Evolutionary conservation across 306 rosid species (phyloP).

Genomic region (Amphicarpaea edgeworthii): DNA sequence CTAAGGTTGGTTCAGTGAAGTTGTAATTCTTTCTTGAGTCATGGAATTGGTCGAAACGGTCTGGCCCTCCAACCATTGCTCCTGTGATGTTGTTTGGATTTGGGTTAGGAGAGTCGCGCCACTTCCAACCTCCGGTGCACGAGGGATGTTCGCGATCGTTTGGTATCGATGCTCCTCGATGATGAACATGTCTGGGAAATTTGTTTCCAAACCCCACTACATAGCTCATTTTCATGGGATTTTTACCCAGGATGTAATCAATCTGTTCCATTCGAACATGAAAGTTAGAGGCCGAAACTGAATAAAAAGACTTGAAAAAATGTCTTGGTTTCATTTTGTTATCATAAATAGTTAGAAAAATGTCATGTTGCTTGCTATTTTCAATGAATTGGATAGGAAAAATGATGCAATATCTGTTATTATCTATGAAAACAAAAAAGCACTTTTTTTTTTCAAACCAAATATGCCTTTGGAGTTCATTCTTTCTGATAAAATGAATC

Average conservation of each 20-base stretch:
- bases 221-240: conserved; percentile 76
- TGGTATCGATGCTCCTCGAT: conserved; percentile 68
- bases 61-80: conserved; percentile 83
- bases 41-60: conserved; percentile 55
- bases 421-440: neutral
- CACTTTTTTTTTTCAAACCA: neutral
- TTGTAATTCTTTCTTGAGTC: conserved; percentile 54
- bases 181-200: conserved; percentile 66
- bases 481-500: neutral
- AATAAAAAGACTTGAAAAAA: neutral
- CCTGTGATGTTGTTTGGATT: conserved; percentile 67
- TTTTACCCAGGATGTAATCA: conserved; percentile 73
- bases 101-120: conserved; percentile 51
- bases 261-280: conserved; percentile 45
- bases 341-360: no score
- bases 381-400: no score
- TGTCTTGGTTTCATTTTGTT: no score
- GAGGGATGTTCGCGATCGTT: conserved; percentile 55
- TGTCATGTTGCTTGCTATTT: no score
- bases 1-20: conserved; percentile 67
- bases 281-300: neutral
- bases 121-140: conserved; percentile 63
- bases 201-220: conserved; percentile 66
- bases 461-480: neutral
- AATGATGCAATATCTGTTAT: neutral